Base-by-base conservation (phyloP, 2,329 filamentous ascomycete species). In the Trichoderma brevicompactum region DNA sequence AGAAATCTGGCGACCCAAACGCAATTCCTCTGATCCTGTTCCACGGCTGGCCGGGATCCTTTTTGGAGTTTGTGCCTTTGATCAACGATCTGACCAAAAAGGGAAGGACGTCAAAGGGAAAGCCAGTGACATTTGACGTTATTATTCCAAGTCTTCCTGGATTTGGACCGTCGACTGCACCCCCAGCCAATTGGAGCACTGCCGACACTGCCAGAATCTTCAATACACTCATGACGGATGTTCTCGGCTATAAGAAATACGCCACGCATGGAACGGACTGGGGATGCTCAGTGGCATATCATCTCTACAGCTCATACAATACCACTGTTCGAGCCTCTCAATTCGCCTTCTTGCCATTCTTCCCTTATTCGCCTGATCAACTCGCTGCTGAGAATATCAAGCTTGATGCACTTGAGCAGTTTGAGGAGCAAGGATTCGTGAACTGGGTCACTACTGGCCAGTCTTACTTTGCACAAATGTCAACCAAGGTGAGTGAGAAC, bases 11-110 rank as follows among this genome's bases (percentile, higher is more conserved):
- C 0, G 48, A 54, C 1, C 43, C 63, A 1, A 34, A 70, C 19
- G 78, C 77, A 2, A 77, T 81, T 40, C 78, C 80, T 0, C 68
- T 82, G 1, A 68, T 82, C 1, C 68, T 81, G 38, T 69, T 79
- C 1, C 79, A 82, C 68, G 80, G 79, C 38, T 82, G 79, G 80
- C 79, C 79, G 2, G 79, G 79, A 5, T 77, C 74, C 1, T 81
- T 81, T 63, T 76, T 78, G 67, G 80, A 82, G 66, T 80, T 80
- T 28, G 68, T 76, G 70, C 52, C 77, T 1, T 3, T 70, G 2
- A 7, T 70, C 7, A 44, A 67, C 4, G 7, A 48, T 7, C 46
- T 67, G 28, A 64, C 43, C 2, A n/a, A 49, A 3, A n/a, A 56
- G 12, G 49, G 7, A 2, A 38, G 15, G 13, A 49, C 49, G 1